These are phyloP conservation scores for Bryoglossum gracile DNA, from an alignment of 495 filamentous ascomycete species.

Conservation along the genomic window DNA sequence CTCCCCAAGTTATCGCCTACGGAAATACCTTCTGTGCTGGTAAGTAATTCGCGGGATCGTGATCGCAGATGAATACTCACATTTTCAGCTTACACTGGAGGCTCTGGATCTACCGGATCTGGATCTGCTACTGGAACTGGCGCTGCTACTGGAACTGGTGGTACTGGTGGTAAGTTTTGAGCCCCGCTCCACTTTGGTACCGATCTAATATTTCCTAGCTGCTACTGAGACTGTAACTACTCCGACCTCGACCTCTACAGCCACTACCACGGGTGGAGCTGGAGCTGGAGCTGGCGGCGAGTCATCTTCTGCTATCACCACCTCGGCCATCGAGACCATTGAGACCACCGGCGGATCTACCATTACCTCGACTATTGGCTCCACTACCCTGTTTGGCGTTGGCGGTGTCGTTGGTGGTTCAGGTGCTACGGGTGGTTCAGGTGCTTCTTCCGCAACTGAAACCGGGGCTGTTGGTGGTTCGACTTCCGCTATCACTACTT, in stretches of 20 bases:
- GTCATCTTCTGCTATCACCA: constrained; percentile 19
- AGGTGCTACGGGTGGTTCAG: neutral
- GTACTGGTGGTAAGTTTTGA: constrained; percentile 6
- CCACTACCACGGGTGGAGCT: too few species aligned
- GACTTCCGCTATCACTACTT: too few species aligned
- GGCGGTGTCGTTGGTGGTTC: constrained; percentile 1
- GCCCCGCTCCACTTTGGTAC: too few species aligned
- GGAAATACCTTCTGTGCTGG: constrained; percentile 17
- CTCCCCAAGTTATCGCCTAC: constrained; percentile 18
- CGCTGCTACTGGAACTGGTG: constrained; percentile 6
- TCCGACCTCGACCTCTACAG: too few species aligned
- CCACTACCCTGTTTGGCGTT: constrained; percentile 17
- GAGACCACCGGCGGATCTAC: constrained; percentile 14
- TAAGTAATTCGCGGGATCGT: neutral
- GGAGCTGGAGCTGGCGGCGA: constrained; percentile 2
- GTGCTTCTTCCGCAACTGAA: neutral
- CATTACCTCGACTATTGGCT: constrained; percentile 16
- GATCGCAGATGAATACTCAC: neutral
- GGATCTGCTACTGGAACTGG: constrained; percentile 6
- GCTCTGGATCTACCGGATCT: constrained; percentile 2
- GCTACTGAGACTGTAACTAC: too few species aligned
- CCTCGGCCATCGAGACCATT: constrained; percentile 18
- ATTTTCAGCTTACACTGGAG: constrained; percentile 4
- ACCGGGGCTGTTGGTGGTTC: too few species aligned
- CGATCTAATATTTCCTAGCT: too few species aligned